Base-by-base conservation (phyloP, 768 basidiomycete species). In the Mycena olivaceomarginata region DNA sequence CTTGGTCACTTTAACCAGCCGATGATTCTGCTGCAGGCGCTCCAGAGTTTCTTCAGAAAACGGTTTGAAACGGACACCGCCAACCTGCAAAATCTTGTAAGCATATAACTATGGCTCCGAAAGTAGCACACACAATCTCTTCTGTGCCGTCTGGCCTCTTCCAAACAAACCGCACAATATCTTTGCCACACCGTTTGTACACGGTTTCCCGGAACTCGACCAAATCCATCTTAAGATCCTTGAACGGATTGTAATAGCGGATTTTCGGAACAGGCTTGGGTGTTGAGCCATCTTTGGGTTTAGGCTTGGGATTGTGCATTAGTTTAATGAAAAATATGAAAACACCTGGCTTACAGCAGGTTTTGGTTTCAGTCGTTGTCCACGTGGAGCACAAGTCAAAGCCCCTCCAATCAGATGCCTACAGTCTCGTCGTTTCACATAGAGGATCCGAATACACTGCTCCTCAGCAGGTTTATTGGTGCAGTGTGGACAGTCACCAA, bases 111-210 rank as follows among this genome's bases (percentile, higher is more conserved):
- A 69, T 22, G n/a, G 11, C n/a, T 10, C 18, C 5, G 2, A 51
- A 20, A 45, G 18, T 20, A 25, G 8, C 18, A 51, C 51, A 51
- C 6, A 67, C 67, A 7, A 53, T 12, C 67, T 39, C 8, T 7
- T 57, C 18, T 12, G 11, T 20, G 0, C 56, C 39, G 31, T 37
- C 22, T 10, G 11, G 8, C 31, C 7, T 31, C 10, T 53, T 53
- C 39, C 16, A 59, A n/a, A 57, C n/a, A 25, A 69, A 69, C 5
- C 56, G 67, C 5, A 59, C 56, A 22, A 69, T 57, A 25, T 69
- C 67, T 31, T 41, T 41, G 13, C 67, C 56, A 31, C 67, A 69
- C 16, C 67, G 56, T 25, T 43, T 5, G 43, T 41, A 69, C 16
- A 59, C 56, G 5, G 22, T 9, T 18, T n/a, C 6, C 12, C 56